phyloP scores from a whole-genome alignment of 108 stramenopile species.

The Thalassiosira profunda region DNA sequence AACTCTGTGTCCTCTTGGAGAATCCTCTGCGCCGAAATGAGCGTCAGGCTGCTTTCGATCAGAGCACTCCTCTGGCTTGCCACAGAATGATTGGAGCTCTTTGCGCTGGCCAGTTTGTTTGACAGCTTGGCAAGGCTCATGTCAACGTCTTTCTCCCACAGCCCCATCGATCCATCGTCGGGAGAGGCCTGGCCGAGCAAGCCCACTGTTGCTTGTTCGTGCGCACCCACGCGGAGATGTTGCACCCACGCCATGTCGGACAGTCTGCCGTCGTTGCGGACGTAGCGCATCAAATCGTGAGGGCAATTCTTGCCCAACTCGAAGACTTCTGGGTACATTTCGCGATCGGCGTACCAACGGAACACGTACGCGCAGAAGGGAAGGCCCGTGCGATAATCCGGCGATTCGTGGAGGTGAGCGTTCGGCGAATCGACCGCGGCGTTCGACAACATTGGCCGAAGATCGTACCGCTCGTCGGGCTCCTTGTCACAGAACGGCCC shows the following conservation, averaged over 20 bases:
- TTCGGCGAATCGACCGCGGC: conserved; percentile 9
- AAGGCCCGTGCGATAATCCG: conserved; percentile 26
- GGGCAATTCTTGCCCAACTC: conserved; percentile 44
- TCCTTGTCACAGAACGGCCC: conserved; percentile 17
- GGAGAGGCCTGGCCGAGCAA: conserved; percentile 14
- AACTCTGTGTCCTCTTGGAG: conserved; percentile 23
- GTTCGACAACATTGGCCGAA: conserved; percentile 15
- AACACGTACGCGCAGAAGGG: conserved; percentile 34
- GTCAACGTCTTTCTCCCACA: conserved; percentile 38
- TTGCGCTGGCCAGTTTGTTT: conserved; percentile 15
- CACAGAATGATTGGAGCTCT: background rate
- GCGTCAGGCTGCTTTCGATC: conserved; percentile 28
- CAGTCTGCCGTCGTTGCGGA: conserved; percentile 25
- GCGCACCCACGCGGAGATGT: conserved; percentile 11
- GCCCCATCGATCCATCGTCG: background rate
- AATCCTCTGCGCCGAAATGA: conserved; percentile 28
- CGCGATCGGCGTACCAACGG: conserved; percentile 40
- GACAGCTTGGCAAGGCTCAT: conserved; percentile 44
- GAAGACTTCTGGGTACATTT: conserved; percentile 25
- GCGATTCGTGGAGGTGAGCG: conserved; percentile 12
- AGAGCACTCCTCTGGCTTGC: background rate
- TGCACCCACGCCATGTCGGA: conserved; percentile 35
- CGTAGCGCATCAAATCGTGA: conserved; percentile 15
- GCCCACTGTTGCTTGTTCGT: conserved; percentile 13
- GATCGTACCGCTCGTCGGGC: conserved; percentile 28